Evolutionary conservation across 2,329 filamentous ascomycete genomes (phyloP), one percentile per base, ranked within the genome.

Genomic region (Phialemoniopsis sp.): DNA sequence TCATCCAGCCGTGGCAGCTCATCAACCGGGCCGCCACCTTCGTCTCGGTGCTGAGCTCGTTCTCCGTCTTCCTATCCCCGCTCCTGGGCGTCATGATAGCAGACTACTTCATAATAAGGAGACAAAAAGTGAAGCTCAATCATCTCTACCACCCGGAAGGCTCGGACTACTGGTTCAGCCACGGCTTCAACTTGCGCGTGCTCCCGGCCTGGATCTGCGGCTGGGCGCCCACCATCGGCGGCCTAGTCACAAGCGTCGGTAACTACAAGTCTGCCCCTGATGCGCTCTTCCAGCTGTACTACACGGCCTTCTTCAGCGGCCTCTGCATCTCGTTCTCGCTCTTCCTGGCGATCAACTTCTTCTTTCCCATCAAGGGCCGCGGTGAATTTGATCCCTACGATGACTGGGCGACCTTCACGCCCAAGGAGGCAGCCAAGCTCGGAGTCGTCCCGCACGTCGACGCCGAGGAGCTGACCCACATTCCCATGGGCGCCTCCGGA

Each of bases 251-350:
- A 37, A 63, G 56, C 6, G 57, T 62, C 8, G 42, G 56, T 15
- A 50, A 56, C 32, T 55, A 37, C 3, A 40, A 26, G 3, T 32
- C 51, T 38, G 62, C 64, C 4, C 56, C 65, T 4, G 53, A 53
- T 21, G 54, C 52, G 4, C 44, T 70, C 29, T 61, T 60, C n/a
- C 55, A 72, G 47, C 46, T 72, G 14, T 72, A 72, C 45, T 70
- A 66, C 41, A 65, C 67, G 55, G 66, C 69, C 0, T 72, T 72
- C 43, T 57, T 71, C 13, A 56, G 68, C n/a, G 68, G 67, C 32
- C 38, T 49, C 14, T 36, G 39, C 21, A 45, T 47, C 30, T 51
- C 47, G 3, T 46, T 46, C 19, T 14, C 36, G 37, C 44, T 46
- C 3, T 46, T 46, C 19, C 46, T 43, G 8, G n/a, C 14, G 12